These are phyloP conservation scores for Austroboletus festivus DNA, from an alignment of 768 basidiomycete species.

Conservation along the genomic window DNA sequence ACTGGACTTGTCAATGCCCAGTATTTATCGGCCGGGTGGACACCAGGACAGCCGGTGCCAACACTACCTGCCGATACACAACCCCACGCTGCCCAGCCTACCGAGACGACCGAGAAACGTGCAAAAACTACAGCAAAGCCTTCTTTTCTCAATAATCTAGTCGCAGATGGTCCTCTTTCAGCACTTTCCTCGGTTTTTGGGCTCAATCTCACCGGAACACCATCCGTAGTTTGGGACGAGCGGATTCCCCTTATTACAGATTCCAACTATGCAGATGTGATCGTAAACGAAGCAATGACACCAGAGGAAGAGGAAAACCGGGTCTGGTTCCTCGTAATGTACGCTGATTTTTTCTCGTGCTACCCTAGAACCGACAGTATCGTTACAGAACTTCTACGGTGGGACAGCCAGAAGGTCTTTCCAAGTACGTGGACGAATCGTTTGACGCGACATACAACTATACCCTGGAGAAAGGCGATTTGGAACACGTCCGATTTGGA, in stretches of 20 bases:
- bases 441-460: constrained; percentile 76
- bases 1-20: constrained; percentile 45
- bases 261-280: constrained; percentile 68
- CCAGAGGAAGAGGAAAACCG: constrained; percentile 63
- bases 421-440: constrained; percentile 64
- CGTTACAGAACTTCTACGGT: constrained; percentile 54
- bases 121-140: constrained; percentile 11
- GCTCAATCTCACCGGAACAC: constrained; percentile 64
- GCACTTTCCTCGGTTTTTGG: constrained; percentile 56
- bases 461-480: constrained; percentile 53
- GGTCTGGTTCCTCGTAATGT: constrained; percentile 81
- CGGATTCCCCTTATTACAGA: constrained; percentile 81
- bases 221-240: constrained; percentile 55
- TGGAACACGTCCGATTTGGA: constrained; percentile 75
- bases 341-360: constrained; percentile 25
- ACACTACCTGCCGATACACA: constrained; percentile 18
- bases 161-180: constrained; percentile 54
- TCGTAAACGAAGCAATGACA: constrained; percentile 66
- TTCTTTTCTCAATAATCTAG: constrained; percentile 33
- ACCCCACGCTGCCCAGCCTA: constrained; percentile 20
- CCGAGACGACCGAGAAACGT: constrained; percentile 25
- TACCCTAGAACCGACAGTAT: not conserved
- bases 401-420: constrained; percentile 59
- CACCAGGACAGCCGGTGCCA: constrained; percentile 60
- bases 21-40: constrained; percentile 82